Evolutionary conservation across 108 stramenopile species (phyloP).

Genomic region (Nannochloropsis gaditana): DNA sequence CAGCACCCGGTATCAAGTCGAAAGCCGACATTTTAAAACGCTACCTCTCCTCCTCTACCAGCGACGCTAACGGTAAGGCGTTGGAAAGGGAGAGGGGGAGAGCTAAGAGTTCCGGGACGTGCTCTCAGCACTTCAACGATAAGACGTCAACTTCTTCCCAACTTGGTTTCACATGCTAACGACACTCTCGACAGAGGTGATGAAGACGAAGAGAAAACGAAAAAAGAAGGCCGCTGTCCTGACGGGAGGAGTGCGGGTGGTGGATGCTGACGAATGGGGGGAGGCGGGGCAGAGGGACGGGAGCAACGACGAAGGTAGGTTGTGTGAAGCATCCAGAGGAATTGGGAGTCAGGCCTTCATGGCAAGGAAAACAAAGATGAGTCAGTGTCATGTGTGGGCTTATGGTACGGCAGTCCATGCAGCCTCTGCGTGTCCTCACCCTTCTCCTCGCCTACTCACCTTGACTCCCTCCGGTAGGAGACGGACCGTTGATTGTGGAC

Average conservation of each 20-base stretch:
- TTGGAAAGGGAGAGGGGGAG: neutral
- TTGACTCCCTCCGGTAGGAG: neutral
- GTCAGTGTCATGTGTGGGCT: no score
- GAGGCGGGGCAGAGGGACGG: neutral
- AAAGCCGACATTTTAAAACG: slow-evolving; percentile 11
- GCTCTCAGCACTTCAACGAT: neutral
- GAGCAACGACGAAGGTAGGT: neutral
- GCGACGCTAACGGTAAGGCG: neutral
- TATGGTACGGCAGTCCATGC: no score
- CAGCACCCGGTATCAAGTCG: neutral
- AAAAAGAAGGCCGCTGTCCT: neutral
- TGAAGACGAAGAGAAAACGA: neutral
- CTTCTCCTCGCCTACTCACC: neutral
- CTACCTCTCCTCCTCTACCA: neutral
- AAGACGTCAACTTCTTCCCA: neutral
- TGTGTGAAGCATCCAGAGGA: no score
- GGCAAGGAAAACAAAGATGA: no score
- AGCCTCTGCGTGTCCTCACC: neutral
- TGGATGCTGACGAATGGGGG: neutral
- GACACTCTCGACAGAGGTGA: neutral
- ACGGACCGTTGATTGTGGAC: slow-evolving; percentile 9
- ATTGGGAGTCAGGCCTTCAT: no score
- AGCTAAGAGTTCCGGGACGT: neutral
- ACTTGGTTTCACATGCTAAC: neutral
- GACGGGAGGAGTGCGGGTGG: neutral